These are phyloP conservation scores for Ustilago bromivora DNA, from an alignment of 1,284 basidiomycete species.

Conservation along the genomic window DNA sequence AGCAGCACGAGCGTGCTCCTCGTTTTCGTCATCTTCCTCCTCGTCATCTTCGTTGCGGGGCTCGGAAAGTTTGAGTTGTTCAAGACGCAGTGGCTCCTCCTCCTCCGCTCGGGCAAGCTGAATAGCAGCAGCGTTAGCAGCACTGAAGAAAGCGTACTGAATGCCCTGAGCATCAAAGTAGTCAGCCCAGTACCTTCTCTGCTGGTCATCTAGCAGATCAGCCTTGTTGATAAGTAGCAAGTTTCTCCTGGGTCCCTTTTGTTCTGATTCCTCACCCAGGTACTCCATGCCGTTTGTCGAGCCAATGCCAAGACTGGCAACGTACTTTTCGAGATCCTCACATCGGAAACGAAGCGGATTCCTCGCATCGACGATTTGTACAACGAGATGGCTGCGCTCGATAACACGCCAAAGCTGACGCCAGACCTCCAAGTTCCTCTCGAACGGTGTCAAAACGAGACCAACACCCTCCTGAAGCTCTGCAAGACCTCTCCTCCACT, in stretches of 20 bases:
- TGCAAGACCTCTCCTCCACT: slow-evolving; percentile 68
- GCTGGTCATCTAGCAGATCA: slow-evolving; percentile 87
- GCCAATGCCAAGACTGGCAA: slow-evolving; percentile 73
- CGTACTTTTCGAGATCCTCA: slow-evolving; percentile 69
- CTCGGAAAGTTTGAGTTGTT: slow-evolving; percentile 64
- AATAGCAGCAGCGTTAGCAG: slow-evolving; percentile 85
- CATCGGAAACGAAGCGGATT: slow-evolving; percentile 69
- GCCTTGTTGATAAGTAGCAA: slow-evolving; percentile 96
- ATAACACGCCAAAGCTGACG: slow-evolving; percentile 69
- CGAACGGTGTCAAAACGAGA: slow-evolving; percentile 69
- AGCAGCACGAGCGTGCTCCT: slow-evolving; percentile 55
- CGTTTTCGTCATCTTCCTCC: slow-evolving; percentile 67
- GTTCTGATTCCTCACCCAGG: slow-evolving; percentile 81
- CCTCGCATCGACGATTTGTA: slow-evolving; percentile 69
- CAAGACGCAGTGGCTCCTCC: slow-evolving; percentile 73
- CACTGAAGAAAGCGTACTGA: slow-evolving; percentile 95
- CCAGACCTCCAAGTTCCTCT: slow-evolving; percentile 69
- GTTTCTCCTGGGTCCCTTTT: slow-evolving; percentile 76
- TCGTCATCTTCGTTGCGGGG: slow-evolving; percentile 58
- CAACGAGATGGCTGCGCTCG: slow-evolving; percentile 67
- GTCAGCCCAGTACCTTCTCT: slow-evolving; percentile 87
- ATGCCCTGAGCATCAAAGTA: slow-evolving; percentile 88
- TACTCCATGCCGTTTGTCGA: slow-evolving; percentile 92
- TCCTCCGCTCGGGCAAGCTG: slow-evolving; percentile 72
- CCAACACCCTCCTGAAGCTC: slow-evolving; percentile 66